These are phyloP conservation scores for Botryotinia globosa DNA, from an alignment of 2,329 filamentous ascomycete genomes.

Conservation along the genomic window DNA sequence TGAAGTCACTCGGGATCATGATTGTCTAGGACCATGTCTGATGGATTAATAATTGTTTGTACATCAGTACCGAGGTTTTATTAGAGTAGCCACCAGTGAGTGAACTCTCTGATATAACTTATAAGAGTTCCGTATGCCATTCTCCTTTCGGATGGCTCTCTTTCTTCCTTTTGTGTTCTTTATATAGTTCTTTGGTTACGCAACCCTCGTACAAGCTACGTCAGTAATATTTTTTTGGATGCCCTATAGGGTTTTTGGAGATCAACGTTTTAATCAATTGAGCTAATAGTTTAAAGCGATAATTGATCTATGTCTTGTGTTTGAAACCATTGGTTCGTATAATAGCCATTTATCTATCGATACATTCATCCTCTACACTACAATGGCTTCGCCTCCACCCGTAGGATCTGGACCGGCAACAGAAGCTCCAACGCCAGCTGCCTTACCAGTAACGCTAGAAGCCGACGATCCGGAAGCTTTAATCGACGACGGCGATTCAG, in stretches of 20 bases:
- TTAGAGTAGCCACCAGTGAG: neutral
- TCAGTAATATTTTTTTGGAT: neutral
- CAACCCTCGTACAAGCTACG: neutral
- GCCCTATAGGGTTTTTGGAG: neutral
- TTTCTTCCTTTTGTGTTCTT: neutral
- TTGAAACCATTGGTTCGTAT: neutral
- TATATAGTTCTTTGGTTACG: neutral
- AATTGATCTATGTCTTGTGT: neutral
- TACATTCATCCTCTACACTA: neutral
- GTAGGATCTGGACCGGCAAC: neutral
- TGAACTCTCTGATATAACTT: too few relatives aligned
- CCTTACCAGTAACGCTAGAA: slow-evolving; percentile 9
- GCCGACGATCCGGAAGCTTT: slow-evolving; percentile 2
- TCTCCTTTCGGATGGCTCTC: neutral
- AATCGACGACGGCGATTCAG: slow-evolving; percentile 3
- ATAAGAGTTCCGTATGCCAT: neutral
- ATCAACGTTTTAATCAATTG: neutral
- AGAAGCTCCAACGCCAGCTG: neutral
- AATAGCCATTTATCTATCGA: neutral
- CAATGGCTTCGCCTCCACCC: slow-evolving; percentile 1
- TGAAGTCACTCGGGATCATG: neutral
- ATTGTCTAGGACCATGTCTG: neutral
- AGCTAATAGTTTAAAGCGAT: neutral
- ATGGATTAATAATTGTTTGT: neutral
- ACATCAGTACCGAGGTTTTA: neutral